Conservation (phyloP, 2,329 filamentous ascomycete genomes). For the Exophiala calicioides region DNA sequence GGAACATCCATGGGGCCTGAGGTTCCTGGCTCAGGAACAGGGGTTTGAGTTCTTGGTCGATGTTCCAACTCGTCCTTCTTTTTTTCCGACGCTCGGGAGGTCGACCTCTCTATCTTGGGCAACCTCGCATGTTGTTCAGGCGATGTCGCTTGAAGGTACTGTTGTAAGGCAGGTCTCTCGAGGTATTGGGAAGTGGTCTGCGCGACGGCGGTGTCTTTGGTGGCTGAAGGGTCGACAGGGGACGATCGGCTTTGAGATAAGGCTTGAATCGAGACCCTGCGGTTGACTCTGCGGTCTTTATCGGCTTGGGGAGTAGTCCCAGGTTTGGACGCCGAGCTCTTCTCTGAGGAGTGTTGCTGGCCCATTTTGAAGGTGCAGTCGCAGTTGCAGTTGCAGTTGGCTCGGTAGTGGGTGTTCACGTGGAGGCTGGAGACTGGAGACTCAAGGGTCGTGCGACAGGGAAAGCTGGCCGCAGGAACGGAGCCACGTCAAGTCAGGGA, state of each 20-base stretch:
- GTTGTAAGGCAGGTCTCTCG: constrained; percentile 39
- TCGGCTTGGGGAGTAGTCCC: constrained; percentile 27
- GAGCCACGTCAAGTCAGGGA: constrained; percentile 17
- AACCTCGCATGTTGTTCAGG: constrained; percentile 35
- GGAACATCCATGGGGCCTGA: constrained; percentile 33
- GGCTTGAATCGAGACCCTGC: constrained; percentile 44
- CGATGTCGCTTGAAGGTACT: constrained; percentile 44
- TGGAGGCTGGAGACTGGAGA: too few relatives aligned
- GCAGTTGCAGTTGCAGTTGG: too few relatives aligned
- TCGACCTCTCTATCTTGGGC: constrained; percentile 23
- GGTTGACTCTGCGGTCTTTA: constrained; percentile 42
- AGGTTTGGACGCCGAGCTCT: constrained; percentile 22
- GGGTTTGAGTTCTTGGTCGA: constrained; percentile 19
- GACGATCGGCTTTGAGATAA: constrained; percentile 42
- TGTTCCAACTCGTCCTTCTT: constrained; percentile 22
- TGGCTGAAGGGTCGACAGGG: constrained; percentile 46
- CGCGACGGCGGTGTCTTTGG: constrained; percentile 46
- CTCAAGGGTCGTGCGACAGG: constrained; percentile 23
- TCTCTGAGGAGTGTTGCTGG: constrained; percentile 31
- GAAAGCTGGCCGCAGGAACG: constrained; percentile 1
- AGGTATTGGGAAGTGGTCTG: constrained; percentile 39
- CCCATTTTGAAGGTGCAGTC: constrained; percentile 28
- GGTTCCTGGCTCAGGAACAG: constrained; percentile 18
- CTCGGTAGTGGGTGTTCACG: constrained; percentile 1
- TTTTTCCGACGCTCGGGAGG: constrained; percentile 21